Evolutionary conservation across 129 eudicot genomes (phyloP), one percentile per base, ranked within the genome.

Genomic region (Mikania micrantha): DNA sequence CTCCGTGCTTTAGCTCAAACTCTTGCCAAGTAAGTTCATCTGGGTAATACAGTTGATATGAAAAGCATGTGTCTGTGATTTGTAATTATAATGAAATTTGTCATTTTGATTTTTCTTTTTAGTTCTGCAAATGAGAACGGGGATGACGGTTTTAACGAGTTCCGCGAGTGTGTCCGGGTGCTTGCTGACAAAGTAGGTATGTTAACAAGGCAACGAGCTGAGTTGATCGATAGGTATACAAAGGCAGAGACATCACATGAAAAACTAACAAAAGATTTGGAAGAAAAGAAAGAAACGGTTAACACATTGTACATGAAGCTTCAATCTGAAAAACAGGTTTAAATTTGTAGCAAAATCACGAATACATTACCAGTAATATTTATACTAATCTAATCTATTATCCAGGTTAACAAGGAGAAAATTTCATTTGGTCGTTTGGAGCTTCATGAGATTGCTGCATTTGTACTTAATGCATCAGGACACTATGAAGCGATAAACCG

Each of bases 241-340:
- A 87, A 87, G 83, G 84, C 78, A 0, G 95, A 94, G 63, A 77
- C 88, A 65, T 85, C 84, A 49, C 88, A 65, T 27, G 81, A 80
- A 56, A 89, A 83, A 67, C 85, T 88, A 21, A 66, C 79, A 12
- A 83, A 89, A 81, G 95, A 90, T 73, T 45, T 90, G 77, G 97
- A 90, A 25, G 99, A 87, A 69, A 89, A 88, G 72, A 90, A 79
- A 73, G 97, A 84, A 36, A 24, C 85, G 83, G 85, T 83, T 61
- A 89, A 83, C 84, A 85, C 93, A 25, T 83, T 89, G 66, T 94
- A 86, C 80, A 66, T 63, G 22, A 87, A 94, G 84, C 93, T 87
- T 81, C 97, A 87, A 79, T 77, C 73, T 9, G 99, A 94, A 82
- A 94, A 94, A 73, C 99, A 94, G 96, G 99, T 89, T 71, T 10